Evolutionary conservation across 495 filamentous ascomycete species (phyloP).

Genomic region (Immersiella caudata): DNA sequence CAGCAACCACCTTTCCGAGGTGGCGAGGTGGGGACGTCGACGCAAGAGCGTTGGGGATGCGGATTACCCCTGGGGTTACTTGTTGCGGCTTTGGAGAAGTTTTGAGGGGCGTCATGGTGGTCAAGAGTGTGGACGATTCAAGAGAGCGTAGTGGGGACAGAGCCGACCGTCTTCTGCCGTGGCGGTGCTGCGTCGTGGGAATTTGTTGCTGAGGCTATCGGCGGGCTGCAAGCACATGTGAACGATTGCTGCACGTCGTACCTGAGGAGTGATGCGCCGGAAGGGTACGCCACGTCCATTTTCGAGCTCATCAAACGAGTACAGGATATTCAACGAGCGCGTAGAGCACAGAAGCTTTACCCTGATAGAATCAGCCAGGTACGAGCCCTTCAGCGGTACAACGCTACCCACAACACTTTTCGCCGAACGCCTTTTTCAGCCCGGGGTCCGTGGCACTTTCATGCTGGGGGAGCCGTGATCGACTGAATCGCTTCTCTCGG

Average conservation of each 20-base stretch:
- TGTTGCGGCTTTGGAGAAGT: neutral
- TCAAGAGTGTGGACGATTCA: slow-evolving; percentile 1
- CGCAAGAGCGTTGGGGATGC: neutral
- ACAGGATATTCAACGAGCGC: neutral
- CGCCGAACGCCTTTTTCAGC: neutral
- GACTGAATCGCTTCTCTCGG: neutral
- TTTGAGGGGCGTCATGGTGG: neutral
- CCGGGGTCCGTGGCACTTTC: neutral
- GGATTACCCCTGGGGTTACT: neutral
- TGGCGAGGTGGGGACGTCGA: neutral
- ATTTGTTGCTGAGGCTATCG: neutral
- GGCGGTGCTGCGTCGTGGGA: neutral
- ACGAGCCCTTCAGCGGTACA: neutral
- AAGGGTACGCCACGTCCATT: neutral
- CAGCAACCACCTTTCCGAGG: neutral
- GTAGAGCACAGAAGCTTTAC: neutral
- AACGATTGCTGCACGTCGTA: slow-evolving; percentile 11
- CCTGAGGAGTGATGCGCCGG: neutral
- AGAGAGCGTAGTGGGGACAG: neutral
- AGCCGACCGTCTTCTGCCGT: neutral
- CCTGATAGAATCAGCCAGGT: neutral
- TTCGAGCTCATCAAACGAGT: neutral
- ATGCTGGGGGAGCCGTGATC: neutral
- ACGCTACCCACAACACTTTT: neutral
- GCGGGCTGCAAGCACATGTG: neutral